phyloP scores from a whole-genome alignment of 441 rosid genomes.

The Gossypium davidsonii region DNA sequence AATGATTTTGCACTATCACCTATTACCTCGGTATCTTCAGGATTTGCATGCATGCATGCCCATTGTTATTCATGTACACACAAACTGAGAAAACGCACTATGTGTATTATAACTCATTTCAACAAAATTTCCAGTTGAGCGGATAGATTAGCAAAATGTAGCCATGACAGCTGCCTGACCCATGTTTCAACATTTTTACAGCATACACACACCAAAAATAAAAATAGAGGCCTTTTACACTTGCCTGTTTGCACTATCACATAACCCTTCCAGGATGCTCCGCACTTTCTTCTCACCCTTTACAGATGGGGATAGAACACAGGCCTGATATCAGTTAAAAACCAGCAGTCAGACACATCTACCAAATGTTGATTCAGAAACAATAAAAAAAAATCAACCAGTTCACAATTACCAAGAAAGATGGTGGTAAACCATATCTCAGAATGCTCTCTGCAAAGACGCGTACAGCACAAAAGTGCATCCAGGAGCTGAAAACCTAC shows the following conservation, averaged over 20 bases:
- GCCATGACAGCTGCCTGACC: not conserved
- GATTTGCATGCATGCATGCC: not conserved
- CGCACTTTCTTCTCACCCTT: constrained; percentile 96
- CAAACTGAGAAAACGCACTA: not conserved
- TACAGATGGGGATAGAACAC: constrained; percentile 72
- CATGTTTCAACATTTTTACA: not conserved
- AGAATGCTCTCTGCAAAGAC: constrained; percentile 89
- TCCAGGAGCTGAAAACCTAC: constrained; percentile 98
- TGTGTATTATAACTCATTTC: not conserved
- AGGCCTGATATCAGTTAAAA: constrained; percentile 52
- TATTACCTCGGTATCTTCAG: not conserved
- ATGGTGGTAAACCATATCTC: constrained; percentile 95
- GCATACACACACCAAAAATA: not conserved
- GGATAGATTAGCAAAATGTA: not conserved
- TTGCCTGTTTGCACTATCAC: constrained; percentile 75
- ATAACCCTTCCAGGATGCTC: constrained; percentile 74
- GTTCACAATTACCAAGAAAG: constrained; percentile 65
- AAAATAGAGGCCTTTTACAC: constrained; percentile 19
- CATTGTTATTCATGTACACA: not conserved
- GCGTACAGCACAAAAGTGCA: constrained; percentile 99
- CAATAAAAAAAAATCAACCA: not conserved
- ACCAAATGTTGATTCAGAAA: constrained; percentile 10
- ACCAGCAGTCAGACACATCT: constrained; percentile 14
- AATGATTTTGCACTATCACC: not conserved
- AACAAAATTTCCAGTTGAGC: not conserved